Evolutionary conservation across 2,329 filamentous ascomycete species (phyloP).

Genomic region (Cladophialophora bantiana): DNA sequence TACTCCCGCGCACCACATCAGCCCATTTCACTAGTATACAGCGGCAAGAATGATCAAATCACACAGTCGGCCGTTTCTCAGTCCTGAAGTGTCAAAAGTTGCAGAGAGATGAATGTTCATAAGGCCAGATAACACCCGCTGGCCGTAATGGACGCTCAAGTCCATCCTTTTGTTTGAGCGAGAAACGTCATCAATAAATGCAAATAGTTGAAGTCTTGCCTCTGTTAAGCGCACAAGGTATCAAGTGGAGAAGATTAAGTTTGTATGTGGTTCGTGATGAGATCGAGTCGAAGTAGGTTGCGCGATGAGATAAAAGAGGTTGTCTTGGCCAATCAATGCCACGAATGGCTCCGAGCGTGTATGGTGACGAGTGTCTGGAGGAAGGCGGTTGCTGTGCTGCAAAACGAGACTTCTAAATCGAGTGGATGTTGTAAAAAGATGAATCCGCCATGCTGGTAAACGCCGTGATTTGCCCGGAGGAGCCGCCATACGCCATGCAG

Average conservation of each 20-base stretch:
- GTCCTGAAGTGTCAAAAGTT: slow-evolving; percentile 15
- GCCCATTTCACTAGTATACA: slow-evolving; percentile 21
- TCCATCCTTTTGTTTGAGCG: slow-evolving; percentile 5
- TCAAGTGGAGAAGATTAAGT: slow-evolving; percentile 36
- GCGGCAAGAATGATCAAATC: slow-evolving; percentile 9
- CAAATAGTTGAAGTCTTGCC: slow-evolving; percentile 32
- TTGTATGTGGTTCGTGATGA: slow-evolving; percentile 30
- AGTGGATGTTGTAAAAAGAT: slow-evolving; percentile 11
- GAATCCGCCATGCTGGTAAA: slow-evolving; percentile 18
- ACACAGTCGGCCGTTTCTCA: slow-evolving; percentile 14
- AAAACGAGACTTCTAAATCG: slow-evolving; percentile 23
- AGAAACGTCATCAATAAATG: slow-evolving; percentile 25
- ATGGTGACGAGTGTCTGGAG: neutral
- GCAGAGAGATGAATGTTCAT: slow-evolving; percentile 15
- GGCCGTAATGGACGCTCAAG: slow-evolving; percentile 11
- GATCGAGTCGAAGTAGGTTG: slow-evolving; percentile 16
- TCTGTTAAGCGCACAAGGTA: slow-evolving; percentile 39
- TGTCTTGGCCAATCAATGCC: slow-evolving; percentile 6
- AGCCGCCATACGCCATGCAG: slow-evolving; percentile 31
- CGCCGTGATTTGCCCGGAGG: slow-evolving; percentile 17
- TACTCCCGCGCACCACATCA: neutral
- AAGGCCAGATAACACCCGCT: slow-evolving; percentile 15
- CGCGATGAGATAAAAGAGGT: slow-evolving; percentile 11
- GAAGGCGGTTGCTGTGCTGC: neutral
- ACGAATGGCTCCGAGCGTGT: neutral